Percentiles rank a stretch among this genome's conserved stretches.
These are phyloP conservation scores for Colletotrichum sp. DNA, from an alignment of 2,329 filamentous ascomycete genomes.

Conservation along the genomic window DNA sequence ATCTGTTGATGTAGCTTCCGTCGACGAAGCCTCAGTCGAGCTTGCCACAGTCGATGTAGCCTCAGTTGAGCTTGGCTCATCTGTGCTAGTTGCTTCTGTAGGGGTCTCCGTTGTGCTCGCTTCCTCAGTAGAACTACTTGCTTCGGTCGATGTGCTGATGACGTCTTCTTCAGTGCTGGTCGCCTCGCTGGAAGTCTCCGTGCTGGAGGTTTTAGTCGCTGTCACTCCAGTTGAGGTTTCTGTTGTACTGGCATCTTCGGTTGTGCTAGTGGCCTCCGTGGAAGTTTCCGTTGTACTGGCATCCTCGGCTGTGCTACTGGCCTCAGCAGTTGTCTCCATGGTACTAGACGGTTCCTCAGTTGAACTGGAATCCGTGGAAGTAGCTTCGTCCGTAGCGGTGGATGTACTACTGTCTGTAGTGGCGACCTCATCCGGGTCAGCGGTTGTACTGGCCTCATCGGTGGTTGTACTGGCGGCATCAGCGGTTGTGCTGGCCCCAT, in stretches of 20 bases:
- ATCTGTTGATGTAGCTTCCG: neutral
- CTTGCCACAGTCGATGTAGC: neutral
- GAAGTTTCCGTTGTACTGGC: neutral
- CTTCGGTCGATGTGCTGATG: neutral
- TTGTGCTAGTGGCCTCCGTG: neutral
- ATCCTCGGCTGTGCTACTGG: neutral
- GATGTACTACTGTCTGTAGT: neutral
- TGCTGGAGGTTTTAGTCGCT: neutral
- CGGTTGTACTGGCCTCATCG: neutral
- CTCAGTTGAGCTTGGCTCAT: neutral
- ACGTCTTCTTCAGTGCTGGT: neutral
- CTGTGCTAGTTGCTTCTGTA: neutral
- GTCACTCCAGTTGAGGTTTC: neutral
- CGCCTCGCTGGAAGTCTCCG: neutral
- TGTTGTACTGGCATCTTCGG: neutral
- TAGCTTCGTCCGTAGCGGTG: neutral
- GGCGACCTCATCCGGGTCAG: neutral
- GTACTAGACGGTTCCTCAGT: neutral
- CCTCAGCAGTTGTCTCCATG: neutral
- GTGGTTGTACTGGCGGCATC: neutral
- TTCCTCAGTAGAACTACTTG: neutral
- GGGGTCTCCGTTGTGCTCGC: neutral
- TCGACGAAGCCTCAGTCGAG: neutral
- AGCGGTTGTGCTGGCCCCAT: neutral
- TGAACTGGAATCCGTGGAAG: neutral